phyloP scores from a whole-genome alignment of 2,329 filamentous ascomycete genomes.

The Aphanoascus verrucosus region DNA sequence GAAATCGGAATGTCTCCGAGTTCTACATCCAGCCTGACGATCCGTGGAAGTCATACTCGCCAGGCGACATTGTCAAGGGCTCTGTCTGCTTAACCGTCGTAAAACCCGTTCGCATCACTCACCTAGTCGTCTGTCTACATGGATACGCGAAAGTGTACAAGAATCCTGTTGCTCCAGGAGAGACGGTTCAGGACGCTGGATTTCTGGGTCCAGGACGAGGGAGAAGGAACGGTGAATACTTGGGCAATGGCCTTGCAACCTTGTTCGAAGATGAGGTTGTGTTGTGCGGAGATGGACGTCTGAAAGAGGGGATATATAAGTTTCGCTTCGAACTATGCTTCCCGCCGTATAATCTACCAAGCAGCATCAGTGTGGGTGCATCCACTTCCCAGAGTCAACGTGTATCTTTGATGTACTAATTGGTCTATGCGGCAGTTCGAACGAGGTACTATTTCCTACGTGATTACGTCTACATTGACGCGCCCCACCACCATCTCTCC shows the following conservation, averaged over 20 bases:
- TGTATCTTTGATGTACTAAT: background rate
- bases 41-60: slow-evolving; percentile 51
- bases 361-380: slow-evolving; percentile 77
- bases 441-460: slow-evolving; percentile 82
- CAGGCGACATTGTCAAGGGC: slow-evolving; percentile 52
- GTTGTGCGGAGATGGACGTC: slow-evolving; percentile 52
- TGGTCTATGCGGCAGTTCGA: slow-evolving; percentile 60
- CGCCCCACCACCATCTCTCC: slow-evolving; percentile 77
- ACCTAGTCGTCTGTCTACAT: slow-evolving; percentile 53
- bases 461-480: slow-evolving; percentile 80
- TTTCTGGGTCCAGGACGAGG: slow-evolving; percentile 46
- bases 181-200: slow-evolving; percentile 40
- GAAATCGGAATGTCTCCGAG: slow-evolving; percentile 48
- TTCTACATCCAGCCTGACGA: slow-evolving; percentile 54
- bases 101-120: slow-evolving; percentile 52
- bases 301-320: slow-evolving; percentile 54
- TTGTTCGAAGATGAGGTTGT: slow-evolving; percentile 56
- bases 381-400: background rate
- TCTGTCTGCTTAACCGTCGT: slow-evolving; percentile 49
- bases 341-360: slow-evolving; percentile 52
- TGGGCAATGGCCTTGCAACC: slow-evolving; percentile 54
- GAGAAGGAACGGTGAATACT: slow-evolving; percentile 43
- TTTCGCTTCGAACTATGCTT: slow-evolving; percentile 56
- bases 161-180: slow-evolving; percentile 47
- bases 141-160: slow-evolving; percentile 57